Percentiles rank a stretch among this genome's conserved stretches.
Evolutionary conservation across 106 monocot species (phyloP).

Genomic region (Dendrobium nobile): DNA sequence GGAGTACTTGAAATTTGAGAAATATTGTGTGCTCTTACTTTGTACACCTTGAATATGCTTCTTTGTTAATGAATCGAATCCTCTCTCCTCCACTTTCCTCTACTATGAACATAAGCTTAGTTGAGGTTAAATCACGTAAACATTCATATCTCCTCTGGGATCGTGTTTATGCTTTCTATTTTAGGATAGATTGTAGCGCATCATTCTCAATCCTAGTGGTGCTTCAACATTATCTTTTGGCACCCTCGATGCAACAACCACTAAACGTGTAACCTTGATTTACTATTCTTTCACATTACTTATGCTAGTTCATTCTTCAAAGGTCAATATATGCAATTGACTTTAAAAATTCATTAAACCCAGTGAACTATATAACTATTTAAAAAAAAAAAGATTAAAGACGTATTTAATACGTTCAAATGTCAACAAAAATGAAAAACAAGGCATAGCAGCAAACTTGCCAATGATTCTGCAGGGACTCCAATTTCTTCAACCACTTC

Average conservation of each 20-base stretch:
- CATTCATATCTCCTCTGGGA: too few relatives aligned
- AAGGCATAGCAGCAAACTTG: conserved; percentile 6
- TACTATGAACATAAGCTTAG: too few relatives aligned
- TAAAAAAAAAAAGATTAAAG: background rate
- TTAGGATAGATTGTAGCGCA: too few relatives aligned
- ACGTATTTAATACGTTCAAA: background rate
- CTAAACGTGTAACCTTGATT: background rate
- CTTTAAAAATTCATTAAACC: background rate
- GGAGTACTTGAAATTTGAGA: too few relatives aligned
- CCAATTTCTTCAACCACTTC: conserved; percentile 99
- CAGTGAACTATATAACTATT: background rate
- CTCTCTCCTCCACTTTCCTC: too few relatives aligned
- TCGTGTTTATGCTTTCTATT: too few relatives aligned
- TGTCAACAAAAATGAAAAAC: background rate
- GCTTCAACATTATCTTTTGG: background rate
- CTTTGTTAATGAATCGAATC: too few relatives aligned
- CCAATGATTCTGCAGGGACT: conserved; percentile 66
- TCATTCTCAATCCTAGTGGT: too few relatives aligned
- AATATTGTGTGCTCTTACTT: too few relatives aligned
- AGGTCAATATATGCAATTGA: background rate
- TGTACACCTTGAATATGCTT: too few relatives aligned
- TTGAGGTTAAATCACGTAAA: too few relatives aligned
- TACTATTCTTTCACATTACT: background rate
- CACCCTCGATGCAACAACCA: background rate
- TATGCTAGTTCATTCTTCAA: background rate